phyloP scores from a whole-genome alignment of 257 asterid genomes.

The Ehretia macrophylla region DNA sequence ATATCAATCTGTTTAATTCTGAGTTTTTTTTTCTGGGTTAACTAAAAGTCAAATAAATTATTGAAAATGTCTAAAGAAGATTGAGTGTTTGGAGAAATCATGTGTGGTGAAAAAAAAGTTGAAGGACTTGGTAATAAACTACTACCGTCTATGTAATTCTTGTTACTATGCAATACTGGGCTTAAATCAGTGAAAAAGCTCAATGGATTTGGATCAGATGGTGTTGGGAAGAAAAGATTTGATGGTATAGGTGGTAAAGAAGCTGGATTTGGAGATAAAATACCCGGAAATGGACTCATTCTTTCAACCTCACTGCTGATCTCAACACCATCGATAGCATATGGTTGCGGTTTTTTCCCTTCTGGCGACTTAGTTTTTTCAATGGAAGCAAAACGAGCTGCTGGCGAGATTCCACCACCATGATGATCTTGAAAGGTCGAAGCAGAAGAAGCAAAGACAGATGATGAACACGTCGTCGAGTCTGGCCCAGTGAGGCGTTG shows the following conservation, averaged over 20 bases:
- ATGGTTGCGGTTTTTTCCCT: slow-evolving; percentile 21
- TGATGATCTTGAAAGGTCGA: slow-evolving; percentile 16
- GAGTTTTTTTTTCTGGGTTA: background rate
- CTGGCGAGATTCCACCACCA: slow-evolving; percentile 51
- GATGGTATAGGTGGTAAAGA: slow-evolving; percentile 72
- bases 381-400: slow-evolving; percentile 74
- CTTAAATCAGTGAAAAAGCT: slow-evolving; percentile 63
- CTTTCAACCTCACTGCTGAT: slow-evolving; percentile 35
- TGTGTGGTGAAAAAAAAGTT: slow-evolving; percentile 51
- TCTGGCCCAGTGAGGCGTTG: slow-evolving; percentile 80
- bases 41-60: slow-evolving; percentile 51
- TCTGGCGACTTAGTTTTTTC: slow-evolving; percentile 48
- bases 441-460: slow-evolving; percentile 10
- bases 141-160: slow-evolving; percentile 35
- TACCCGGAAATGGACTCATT: slow-evolving; percentile 54
- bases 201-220: slow-evolving; percentile 48
- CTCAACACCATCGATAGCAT: slow-evolving; percentile 28
- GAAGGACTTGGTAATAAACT: slow-evolving; percentile 61
- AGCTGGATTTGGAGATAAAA: slow-evolving; percentile 81
- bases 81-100: slow-evolving; percentile 64
- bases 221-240: slow-evolving; percentile 55
- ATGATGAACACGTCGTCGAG: slow-evolving; percentile 21
- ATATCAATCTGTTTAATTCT: background rate
- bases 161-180: slow-evolving; percentile 56
- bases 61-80: slow-evolving; percentile 56